Evolutionary conservation across 148 eudicot species (phyloP).

Genomic region (Pouteria glomerata): DNA sequence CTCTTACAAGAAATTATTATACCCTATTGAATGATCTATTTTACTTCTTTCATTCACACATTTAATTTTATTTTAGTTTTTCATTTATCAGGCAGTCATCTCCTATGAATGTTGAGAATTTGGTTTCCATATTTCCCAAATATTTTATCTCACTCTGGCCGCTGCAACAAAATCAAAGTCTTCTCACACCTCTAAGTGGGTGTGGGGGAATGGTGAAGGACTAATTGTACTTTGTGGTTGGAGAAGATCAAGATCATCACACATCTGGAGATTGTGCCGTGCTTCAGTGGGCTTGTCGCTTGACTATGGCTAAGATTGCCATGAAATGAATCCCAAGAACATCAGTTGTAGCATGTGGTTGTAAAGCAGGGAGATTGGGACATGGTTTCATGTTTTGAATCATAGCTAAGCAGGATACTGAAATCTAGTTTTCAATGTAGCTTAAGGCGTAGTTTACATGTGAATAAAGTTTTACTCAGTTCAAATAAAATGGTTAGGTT

Average conservation of each 20-base stretch:
- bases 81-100: conserved; percentile 33
- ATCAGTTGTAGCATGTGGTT: conserved; percentile 15
- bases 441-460: conserved; percentile 24
- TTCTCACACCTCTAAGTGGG: conserved; percentile 85
- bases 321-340: conserved; percentile 9
- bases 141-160: conserved; percentile 89
- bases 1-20: no score
- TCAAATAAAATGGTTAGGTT: conserved; percentile 56
- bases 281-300: conserved; percentile 69
- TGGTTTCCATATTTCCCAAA: conserved; percentile 31
- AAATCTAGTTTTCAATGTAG: conserved; percentile 8
- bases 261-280: conserved; percentile 89
- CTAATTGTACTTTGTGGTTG: conserved; percentile 52
- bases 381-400: conserved; percentile 15
- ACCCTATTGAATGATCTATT: not conserved
- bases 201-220: conserved; percentile 71
- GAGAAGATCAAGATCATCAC: conserved; percentile 86
- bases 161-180: conserved; percentile 54
- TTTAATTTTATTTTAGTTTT: not conserved
- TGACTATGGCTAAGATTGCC: conserved; percentile 83
- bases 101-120: conserved; percentile 20
- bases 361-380: conserved; percentile 4
- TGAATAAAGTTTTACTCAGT: conserved; percentile 24
- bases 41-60: not conserved
- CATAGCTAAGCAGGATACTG: conserved; percentile 1